Evolutionary conservation across 352 stramenopile species (phyloP), one percentile per base, ranked within the genome.

Genomic region (Phytophthora pisi): DNA sequence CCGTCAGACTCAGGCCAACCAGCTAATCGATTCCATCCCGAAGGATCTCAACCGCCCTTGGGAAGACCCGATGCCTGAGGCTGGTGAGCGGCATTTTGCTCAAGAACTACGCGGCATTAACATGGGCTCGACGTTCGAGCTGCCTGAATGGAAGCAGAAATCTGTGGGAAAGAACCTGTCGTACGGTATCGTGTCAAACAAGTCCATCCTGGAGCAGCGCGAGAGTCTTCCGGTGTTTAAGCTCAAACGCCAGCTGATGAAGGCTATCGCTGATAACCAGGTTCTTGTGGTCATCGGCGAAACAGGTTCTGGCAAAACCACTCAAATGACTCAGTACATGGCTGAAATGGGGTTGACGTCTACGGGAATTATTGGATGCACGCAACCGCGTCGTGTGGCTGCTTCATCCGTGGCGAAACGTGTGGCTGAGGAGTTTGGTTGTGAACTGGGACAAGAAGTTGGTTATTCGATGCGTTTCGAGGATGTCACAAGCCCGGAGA

Each of bases 241-340:
- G 69, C 88, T 99, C n/a, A 99, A 99, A 74, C 81, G 86, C 2
- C 91, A 98, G 75, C 63, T 99, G 8, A 93, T 98, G 82, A 80
- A 98, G 62, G 97, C 96, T 20, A 98, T 99, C 36, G 77, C 77
- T 1, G 85, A 97, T 28, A 99, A 99, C 77, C 96, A 99, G 68
- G 84, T 99, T 2, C 77, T 99, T 6, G 96, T 99, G 2, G 97
- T 99, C 5, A 99, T 99, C 60, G 98, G 98, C 51, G 98, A 99
- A 70, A 99, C 98, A 0, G 98, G 98, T 3, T 98, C 83, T 1
- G 97, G 98, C 38, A 99, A 99, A 75, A 99, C 98, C 4, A 99
- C 98, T 4, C 98, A 99, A 75, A 99, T 99, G 95, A 99, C 98
- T 4, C 98, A 99, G 75, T 99, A 99, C 76, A 97, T 99, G 86